These are phyloP conservation scores for Alternaria longipes DNA, from an alignment of 2,329 filamentous ascomycete genomes.

Conservation along the genomic window DNA sequence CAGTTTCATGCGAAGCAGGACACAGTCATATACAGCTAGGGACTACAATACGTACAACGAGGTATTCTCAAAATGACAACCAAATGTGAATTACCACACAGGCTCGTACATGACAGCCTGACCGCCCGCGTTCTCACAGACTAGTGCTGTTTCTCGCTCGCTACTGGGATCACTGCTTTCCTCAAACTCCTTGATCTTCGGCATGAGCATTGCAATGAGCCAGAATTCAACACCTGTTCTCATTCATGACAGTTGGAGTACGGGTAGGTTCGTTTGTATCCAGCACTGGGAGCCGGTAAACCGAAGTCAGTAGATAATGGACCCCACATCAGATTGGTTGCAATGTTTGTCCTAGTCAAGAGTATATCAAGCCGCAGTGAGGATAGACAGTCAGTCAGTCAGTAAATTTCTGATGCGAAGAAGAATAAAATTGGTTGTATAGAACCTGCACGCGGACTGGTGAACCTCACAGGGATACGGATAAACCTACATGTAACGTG, in stretches of 20 bases:
- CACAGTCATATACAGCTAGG: slow-evolving; percentile 3
- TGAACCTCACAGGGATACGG: neutral
- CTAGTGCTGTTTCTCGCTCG: neutral
- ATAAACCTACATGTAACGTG: neutral
- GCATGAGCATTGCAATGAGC: neutral
- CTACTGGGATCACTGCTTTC: neutral
- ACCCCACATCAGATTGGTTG: neutral
- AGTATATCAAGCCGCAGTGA: neutral
- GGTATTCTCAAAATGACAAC: neutral
- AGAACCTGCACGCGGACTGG: neutral
- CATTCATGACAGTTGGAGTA: neutral
- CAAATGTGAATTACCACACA: neutral
- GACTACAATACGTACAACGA: neutral
- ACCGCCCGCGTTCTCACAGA: neutral
- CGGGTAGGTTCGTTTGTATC: neutral
- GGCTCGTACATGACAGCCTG: neutral
- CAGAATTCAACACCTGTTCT: neutral
- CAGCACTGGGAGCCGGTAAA: neutral
- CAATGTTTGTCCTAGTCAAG: neutral
- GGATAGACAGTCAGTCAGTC: neutral
- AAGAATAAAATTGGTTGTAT: neutral
- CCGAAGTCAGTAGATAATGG: neutral
- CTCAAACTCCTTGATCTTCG: neutral
- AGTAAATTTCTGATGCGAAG: neutral
- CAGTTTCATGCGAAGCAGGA: neutral